Evolutionary conservation across 176 grass and related monocot genomes (phyloP).

Genomic region (Bromus sterilis): DNA sequence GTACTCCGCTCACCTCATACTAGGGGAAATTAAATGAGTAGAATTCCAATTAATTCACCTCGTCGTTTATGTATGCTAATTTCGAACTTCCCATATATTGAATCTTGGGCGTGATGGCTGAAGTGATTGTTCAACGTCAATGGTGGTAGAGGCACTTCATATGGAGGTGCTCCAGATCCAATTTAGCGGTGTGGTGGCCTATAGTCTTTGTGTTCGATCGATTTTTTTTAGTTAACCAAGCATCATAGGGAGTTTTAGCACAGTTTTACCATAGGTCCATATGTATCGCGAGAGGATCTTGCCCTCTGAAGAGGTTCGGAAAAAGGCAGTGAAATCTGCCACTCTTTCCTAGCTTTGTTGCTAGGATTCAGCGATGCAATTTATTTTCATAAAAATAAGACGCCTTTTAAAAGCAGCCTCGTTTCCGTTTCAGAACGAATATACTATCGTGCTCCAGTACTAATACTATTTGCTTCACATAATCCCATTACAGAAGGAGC

Average conservation of each 20-base stretch:
- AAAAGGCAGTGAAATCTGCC: too few species aligned
- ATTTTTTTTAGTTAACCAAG: too few species aligned
- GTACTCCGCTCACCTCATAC: background rate
- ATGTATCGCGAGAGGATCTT: too few species aligned
- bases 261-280: too few species aligned
- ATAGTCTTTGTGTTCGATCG: too few species aligned
- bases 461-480: background rate
- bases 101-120: too few species aligned
- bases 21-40: background rate
- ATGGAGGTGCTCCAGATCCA: background rate
- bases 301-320: too few species aligned
- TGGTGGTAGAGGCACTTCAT: background rate
- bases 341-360: too few species aligned
- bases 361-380: too few species aligned
- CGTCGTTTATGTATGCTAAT: background rate
- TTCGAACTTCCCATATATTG: background rate
- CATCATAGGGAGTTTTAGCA: too few species aligned
- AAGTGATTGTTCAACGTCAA: background rate
- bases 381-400: too few species aligned
- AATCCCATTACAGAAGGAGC: slow-evolving; percentile 45
- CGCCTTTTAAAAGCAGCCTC: background rate
- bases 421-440: background rate
- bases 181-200: too few species aligned
- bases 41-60: background rate
- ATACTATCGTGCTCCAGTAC: background rate